These are phyloP conservation scores for Eurotiales sp. DNA, from an alignment of 2,329 filamentous ascomycete species.

Conservation along the genomic window DNA sequence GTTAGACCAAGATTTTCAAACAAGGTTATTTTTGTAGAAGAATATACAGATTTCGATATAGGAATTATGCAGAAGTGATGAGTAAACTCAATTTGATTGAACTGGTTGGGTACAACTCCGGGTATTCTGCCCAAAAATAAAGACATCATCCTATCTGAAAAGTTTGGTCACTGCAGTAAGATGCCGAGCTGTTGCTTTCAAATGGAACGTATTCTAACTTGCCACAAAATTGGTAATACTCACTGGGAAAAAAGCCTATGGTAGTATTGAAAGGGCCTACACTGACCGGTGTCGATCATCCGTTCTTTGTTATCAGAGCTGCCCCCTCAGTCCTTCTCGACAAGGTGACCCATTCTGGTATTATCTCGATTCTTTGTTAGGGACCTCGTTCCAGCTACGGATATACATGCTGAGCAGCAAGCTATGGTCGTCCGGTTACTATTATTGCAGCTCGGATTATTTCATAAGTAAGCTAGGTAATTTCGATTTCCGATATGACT, in stretches of 20 bases:
- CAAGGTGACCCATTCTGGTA: neutral
- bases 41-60: too few species aligned
- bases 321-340: neutral
- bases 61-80: too few species aligned
- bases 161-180: neutral
- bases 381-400: neutral
- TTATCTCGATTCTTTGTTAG: neutral
- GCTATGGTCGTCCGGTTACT: neutral
- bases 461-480: too few species aligned
- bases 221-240: too few species aligned
- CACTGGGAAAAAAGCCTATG: too few species aligned
- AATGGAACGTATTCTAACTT: neutral
- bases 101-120: too few species aligned
- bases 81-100: too few species aligned
- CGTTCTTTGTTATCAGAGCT: neutral
- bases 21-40: too few species aligned
- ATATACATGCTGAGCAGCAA: neutral
- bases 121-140: too few species aligned
- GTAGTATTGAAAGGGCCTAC: neutral
- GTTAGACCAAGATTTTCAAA: too few species aligned
- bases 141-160: neutral
- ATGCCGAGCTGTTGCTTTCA: neutral
- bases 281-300: neutral
- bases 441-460: neutral
- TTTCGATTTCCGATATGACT: neutral